Conservation (phyloP, 257 asterid genomes). For the Petrea volubilis region DNA sequence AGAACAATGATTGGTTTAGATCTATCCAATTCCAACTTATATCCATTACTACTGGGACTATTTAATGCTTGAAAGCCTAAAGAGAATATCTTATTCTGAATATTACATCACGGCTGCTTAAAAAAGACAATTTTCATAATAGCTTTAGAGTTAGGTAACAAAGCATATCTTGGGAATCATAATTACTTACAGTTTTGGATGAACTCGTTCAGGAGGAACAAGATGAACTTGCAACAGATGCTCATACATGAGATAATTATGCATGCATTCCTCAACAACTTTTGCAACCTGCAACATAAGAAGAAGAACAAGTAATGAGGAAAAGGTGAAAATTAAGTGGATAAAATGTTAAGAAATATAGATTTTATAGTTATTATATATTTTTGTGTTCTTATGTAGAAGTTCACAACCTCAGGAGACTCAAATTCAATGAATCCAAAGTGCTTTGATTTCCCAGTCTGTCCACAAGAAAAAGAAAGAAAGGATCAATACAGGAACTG, state of each 20-base stretch:
- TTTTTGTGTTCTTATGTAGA: slow-evolving; percentile 5
- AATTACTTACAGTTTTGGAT: slow-evolving; percentile 70
- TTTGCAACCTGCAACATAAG: slow-evolving; percentile 71
- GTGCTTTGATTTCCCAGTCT: slow-evolving; percentile 96
- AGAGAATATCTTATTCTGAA: no score
- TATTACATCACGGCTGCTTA: neutral
- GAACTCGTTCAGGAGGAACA: slow-evolving; percentile 74
- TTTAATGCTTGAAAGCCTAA: no score
- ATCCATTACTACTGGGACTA: no score
- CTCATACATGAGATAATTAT: slow-evolving; percentile 82
- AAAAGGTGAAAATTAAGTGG: neutral
- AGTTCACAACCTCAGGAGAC: slow-evolving; percentile 75
- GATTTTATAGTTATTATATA: neutral
- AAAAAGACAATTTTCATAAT: neutral
- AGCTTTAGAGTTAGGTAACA: slow-evolving; percentile 8
- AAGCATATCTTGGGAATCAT: neutral
- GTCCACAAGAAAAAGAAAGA: slow-evolving; percentile 28
- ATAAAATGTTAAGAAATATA: neutral
- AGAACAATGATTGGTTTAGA: neutral
- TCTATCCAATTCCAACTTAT: neutral
- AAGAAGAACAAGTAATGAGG: neutral
- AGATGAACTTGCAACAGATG: slow-evolving; percentile 76
- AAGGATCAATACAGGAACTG: slow-evolving; percentile 16
- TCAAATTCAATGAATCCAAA: slow-evolving; percentile 89
- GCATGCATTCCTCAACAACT: slow-evolving; percentile 92